A percentile compares a stretch with the other conserved stretches of the same genome.
These are phyloP conservation scores for Babesia caballi DNA, from an alignment of 169 alveolate species.

Conservation along the genomic window DNA sequence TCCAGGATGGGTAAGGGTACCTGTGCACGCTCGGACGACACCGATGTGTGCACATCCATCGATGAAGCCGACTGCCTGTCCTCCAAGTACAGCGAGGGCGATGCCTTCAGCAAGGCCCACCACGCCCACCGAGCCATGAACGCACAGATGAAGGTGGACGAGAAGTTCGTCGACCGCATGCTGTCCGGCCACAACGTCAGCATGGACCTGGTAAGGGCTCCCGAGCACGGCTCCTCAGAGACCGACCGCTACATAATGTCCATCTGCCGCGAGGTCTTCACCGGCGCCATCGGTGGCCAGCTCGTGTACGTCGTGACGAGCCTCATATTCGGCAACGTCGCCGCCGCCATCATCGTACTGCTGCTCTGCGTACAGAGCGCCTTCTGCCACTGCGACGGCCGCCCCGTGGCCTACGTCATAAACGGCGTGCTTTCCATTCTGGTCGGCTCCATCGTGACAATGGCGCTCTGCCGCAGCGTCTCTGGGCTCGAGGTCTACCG, in stretches of 20 bases:
- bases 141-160: not conserved
- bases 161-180: slow-evolving; percentile 22
- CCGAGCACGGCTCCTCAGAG: slow-evolving; percentile 58
- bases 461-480: slow-evolving; percentile 46
- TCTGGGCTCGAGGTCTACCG: slow-evolving; percentile 62
- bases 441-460: slow-evolving; percentile 32
- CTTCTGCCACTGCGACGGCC: slow-evolving; percentile 65
- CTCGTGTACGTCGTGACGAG: slow-evolving; percentile 57
- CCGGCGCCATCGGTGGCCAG: slow-evolving; percentile 60
- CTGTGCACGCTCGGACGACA: not conserved
- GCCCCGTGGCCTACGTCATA: slow-evolving; percentile 61
- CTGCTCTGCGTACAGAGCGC: slow-evolving; percentile 55
- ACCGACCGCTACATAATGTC: slow-evolving; percentile 31
- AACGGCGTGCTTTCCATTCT: slow-evolving; percentile 48
- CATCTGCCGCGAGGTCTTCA: slow-evolving; percentile 52
- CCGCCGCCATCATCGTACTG: slow-evolving; percentile 55
- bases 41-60: not conserved
- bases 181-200: slow-evolving; percentile 26
- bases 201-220: slow-evolving; percentile 43
- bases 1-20: not conserved
- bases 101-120: not conserved
- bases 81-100: not conserved
- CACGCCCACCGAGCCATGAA: not conserved
- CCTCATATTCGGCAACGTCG: slow-evolving; percentile 46
- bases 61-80: not conserved